These are phyloP conservation scores for Bretschneidera sinensis DNA, from an alignment of 345 rosid species.

Conservation along the genomic window DNA sequence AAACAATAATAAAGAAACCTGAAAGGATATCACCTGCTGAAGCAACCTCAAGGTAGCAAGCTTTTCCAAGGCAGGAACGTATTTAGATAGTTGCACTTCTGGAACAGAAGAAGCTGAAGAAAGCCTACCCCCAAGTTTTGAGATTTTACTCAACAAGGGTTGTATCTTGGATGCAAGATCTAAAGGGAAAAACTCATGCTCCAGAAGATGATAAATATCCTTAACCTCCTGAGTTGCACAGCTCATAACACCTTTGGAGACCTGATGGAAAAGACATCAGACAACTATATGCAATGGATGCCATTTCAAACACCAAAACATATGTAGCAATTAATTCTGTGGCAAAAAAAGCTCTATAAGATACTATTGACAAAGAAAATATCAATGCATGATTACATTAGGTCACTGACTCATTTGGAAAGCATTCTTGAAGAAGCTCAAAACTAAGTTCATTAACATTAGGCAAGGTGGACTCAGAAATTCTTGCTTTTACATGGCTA, in stretches of 20 bases:
- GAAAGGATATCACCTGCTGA: conserved; percentile 59
- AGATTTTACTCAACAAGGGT: conserved; percentile 66
- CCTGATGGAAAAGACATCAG: conserved; percentile 34
- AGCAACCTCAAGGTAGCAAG: conserved; percentile 85
- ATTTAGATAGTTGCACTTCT: conserved; percentile 78
- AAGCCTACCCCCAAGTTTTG: conserved; percentile 88
- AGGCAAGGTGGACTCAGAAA: too few species aligned
- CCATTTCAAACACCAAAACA: too few species aligned
- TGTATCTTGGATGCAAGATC: conserved; percentile 80
- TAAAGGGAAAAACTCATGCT: conserved; percentile 81
- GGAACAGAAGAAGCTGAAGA: conserved; percentile 87
- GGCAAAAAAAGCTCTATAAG: too few species aligned
- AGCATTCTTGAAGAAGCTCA: too few species aligned
- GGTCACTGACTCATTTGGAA: too few species aligned
- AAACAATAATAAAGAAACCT: background rate
- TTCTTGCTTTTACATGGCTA: too few species aligned
- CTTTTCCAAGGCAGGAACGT: conserved; percentile 81
- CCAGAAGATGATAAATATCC: conserved; percentile 85
- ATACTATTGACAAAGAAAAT: too few species aligned
- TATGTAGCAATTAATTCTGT: too few species aligned
- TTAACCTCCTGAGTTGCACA: conserved; percentile 97
- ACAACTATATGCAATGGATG: background rate
- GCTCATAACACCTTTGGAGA: conserved; percentile 80
- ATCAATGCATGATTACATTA: too few species aligned
- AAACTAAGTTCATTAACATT: too few species aligned